These are phyloP conservation scores for Hydnomerulius pinastri DNA, from an alignment of 768 basidiomycete species.

Conservation along the genomic window DNA sequence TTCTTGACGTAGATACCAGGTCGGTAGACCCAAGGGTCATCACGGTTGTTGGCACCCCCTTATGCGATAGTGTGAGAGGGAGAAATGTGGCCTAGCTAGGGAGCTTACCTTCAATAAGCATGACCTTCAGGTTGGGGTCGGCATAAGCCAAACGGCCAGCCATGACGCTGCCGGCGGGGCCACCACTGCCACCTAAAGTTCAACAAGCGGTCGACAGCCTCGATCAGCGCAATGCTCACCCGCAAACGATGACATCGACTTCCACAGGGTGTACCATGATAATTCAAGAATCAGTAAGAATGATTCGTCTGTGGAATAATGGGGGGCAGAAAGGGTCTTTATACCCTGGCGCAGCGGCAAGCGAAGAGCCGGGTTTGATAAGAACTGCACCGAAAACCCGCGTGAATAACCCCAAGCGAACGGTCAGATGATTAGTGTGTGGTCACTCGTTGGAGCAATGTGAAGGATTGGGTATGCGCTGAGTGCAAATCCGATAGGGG, in stretches of 20 bases:
- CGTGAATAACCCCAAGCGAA: neutral
- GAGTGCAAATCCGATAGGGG: too few species aligned
- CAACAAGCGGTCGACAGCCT: constrained; percentile 3
- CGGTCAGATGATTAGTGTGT: constrained; percentile 17
- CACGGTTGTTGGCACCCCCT: constrained; percentile 72
- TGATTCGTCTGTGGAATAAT: neutral
- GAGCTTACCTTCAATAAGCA: constrained; percentile 66
- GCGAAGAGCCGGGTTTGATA: constrained; percentile 7
- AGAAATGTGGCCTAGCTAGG: neutral
- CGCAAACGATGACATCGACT: constrained; percentile 71
- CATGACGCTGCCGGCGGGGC: constrained; percentile 66
- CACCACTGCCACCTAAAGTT: constrained; percentile 43
- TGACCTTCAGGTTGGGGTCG: constrained; percentile 71
- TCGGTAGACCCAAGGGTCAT: constrained; percentile 75
- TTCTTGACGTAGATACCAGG: constrained; percentile 71
- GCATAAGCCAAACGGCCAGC: constrained; percentile 72
- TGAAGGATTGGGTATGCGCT: neutral
- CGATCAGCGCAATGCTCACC: constrained; percentile 32
- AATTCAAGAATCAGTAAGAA: constrained; percentile 3
- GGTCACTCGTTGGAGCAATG: constrained; percentile 1
- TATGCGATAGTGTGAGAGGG: neutral
- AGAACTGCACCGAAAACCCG: neutral
- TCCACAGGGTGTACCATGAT: constrained; percentile 59
- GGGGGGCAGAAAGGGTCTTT: constrained; percentile 5
- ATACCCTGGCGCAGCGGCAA: constrained; percentile 9